These are phyloP conservation scores for Aureobasidium sp. DNA, from an alignment of 2,329 filamentous ascomycete species.

Conservation along the genomic window DNA sequence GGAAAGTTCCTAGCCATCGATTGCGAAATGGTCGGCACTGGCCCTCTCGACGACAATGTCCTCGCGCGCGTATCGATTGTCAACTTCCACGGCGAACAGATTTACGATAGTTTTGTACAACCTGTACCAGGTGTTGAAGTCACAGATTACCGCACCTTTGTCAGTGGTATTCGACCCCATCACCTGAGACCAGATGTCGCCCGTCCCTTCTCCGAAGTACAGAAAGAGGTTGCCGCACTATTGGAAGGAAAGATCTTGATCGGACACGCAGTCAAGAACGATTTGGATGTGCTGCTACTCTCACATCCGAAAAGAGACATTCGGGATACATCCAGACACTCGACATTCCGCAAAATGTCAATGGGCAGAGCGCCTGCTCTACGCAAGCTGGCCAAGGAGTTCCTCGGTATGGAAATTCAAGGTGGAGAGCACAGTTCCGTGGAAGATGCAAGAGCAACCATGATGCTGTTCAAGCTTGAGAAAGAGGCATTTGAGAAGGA, in stretches of 20 bases:
- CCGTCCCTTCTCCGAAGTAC: slow-evolving; percentile 63
- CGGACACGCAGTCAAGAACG: slow-evolving; percentile 76
- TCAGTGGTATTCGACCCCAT: slow-evolving; percentile 71
- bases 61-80: slow-evolving; percentile 84
- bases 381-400: slow-evolving; percentile 47
- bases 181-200: slow-evolving; percentile 52
- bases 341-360: slow-evolving; percentile 62
- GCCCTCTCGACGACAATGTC: slow-evolving; percentile 56
- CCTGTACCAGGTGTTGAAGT: slow-evolving; percentile 56
- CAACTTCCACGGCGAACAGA: slow-evolving; percentile 84
- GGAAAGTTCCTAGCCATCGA: slow-evolving; percentile 92
- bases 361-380: slow-evolving; percentile 61
- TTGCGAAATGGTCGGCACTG: slow-evolving; percentile 96
- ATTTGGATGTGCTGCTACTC: slow-evolving; percentile 65
- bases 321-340: slow-evolving; percentile 73
- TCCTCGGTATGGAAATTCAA: slow-evolving; percentile 52
- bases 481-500: slow-evolving; percentile 82
- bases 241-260: slow-evolving; percentile 65
- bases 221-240: slow-evolving; percentile 59
- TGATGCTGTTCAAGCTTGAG: slow-evolving; percentile 76
- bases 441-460: slow-evolving; percentile 78
- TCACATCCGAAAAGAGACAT: slow-evolving; percentile 69
- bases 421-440: slow-evolving; percentile 52
- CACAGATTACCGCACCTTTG: slow-evolving; percentile 80
- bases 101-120: slow-evolving; percentile 89